Evolutionary conservation across 2,329 filamentous ascomycete species (phyloP).

Genomic region (Talaromyces amestolkiae): DNA sequence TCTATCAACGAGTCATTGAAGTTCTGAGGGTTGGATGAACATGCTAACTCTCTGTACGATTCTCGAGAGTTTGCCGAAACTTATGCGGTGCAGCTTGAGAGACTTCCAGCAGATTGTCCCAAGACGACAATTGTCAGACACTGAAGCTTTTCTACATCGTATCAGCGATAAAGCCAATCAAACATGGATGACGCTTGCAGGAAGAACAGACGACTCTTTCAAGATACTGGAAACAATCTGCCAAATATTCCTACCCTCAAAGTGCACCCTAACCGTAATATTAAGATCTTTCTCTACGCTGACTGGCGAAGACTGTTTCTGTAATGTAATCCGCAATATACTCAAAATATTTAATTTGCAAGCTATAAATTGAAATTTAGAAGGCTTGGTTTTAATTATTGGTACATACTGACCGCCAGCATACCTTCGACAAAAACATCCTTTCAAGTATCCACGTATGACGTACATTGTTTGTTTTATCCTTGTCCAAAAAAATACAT

Average conservation of each 20-base stretch:
- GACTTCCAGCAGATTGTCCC: background rate
- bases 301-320: too few species aligned
- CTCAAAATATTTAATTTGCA: background rate
- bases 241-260: background rate
- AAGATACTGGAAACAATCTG: background rate
- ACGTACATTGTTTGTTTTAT: too few species aligned
- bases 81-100: background rate
- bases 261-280: background rate
- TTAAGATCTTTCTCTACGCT: background rate
- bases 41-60: background rate
- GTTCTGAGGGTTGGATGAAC: background rate
- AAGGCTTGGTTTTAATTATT: too few species aligned
- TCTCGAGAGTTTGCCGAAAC: background rate
- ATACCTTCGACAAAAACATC: too few species aligned
- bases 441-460: too few species aligned
- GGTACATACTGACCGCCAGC: too few species aligned
- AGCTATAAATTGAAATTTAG: too few species aligned
- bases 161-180: background rate
- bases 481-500: too few species aligned
- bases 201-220: background rate
- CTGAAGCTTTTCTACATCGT: background rate
- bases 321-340: too few species aligned
- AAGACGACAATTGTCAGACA: background rate
- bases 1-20: background rate
- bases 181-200: background rate